These are phyloP conservation scores for Xylariaceae sp. DNA, from an alignment of 2,329 filamentous ascomycete species.

Conservation along the genomic window DNA sequence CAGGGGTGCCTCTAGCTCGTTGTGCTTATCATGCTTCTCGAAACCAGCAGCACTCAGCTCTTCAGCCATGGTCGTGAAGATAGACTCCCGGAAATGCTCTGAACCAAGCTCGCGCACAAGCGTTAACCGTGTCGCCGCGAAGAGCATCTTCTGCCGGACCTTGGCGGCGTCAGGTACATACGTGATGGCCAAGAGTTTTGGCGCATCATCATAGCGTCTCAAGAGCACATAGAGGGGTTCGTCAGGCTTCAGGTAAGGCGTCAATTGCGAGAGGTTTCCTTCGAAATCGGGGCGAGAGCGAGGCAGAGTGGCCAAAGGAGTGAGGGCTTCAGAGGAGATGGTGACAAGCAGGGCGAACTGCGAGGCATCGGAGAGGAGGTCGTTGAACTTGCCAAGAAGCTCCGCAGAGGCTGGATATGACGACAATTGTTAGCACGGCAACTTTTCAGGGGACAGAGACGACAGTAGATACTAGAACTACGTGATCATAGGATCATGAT, in stretches of 20 bases:
- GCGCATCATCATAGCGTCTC: constrained; percentile 55
- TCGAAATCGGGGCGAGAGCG: constrained; percentile 53
- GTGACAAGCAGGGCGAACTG: constrained; percentile 67
- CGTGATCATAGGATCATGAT: neutral
- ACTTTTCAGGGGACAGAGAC: neutral
- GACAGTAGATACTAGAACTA: neutral
- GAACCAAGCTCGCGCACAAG: constrained; percentile 70
- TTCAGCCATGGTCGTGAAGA: constrained; percentile 64
- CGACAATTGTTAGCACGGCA: neutral
- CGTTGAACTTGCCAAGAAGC: constrained; percentile 68
- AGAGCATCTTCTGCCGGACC: constrained; percentile 82
- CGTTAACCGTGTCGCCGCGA: constrained; percentile 70
- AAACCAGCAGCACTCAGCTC: constrained; percentile 69
- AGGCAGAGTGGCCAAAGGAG: constrained; percentile 52
- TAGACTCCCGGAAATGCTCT: constrained; percentile 70
- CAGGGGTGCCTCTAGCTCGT: constrained; percentile 59
- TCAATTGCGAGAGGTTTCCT: constrained; percentile 58
- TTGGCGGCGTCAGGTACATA: constrained; percentile 75
- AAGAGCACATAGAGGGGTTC: constrained; percentile 70
- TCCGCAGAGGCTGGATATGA: constrained; percentile 62
- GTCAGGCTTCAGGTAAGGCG: constrained; percentile 59
- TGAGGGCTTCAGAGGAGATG: constrained; percentile 64
- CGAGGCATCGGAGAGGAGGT: constrained; percentile 54
- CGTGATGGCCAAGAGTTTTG: constrained; percentile 63
- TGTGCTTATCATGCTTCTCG: constrained; percentile 65